Evolutionary conservation across 179 eudicot species (phyloP).

Genomic region (Pouteria campechiana): DNA sequence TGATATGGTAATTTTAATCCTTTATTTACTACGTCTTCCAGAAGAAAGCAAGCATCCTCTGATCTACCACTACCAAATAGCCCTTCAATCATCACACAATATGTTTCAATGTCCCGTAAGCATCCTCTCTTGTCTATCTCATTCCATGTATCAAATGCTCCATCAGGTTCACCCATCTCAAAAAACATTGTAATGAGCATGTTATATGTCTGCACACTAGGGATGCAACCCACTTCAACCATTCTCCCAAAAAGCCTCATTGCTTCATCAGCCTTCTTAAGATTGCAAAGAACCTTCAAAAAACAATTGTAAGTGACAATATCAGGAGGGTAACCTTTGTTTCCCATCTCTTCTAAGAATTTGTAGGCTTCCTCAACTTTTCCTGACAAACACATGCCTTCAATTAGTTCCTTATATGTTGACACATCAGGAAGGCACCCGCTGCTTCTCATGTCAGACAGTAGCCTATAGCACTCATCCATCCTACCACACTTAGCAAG

Average conservation of each 20-base stretch:
- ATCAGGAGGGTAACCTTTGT: conserved; percentile 81
- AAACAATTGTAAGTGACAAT: conserved; percentile 89
- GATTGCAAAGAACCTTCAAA: conserved; percentile 83
- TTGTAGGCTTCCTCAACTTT: conserved; percentile 60
- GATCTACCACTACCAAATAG: conserved; percentile 42
- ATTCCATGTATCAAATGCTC: conserved; percentile 68
- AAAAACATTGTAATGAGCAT: conserved; percentile 75
- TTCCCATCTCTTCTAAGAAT: conserved; percentile 71
- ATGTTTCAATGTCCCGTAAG: conserved; percentile 48
- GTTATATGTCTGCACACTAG: conserved; percentile 85
- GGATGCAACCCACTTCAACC: conserved; percentile 48
- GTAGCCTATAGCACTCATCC: conserved; percentile 49
- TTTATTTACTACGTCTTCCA: conserved; percentile 52
- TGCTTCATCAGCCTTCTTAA: conserved; percentile 51
- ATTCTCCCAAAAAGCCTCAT: conserved; percentile 51
- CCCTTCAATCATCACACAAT: conserved; percentile 85
- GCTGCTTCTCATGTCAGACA: conserved; percentile 61
- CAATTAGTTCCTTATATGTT: conserved; percentile 74
- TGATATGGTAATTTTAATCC: conserved; percentile 66
- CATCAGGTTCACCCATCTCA: conserved; percentile 46
- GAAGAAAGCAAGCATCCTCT: conserved; percentile 48
- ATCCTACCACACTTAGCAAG: conserved; percentile 42
- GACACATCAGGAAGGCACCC: conserved; percentile 94
- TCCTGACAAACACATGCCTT: conserved; percentile 73
- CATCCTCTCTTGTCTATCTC: conserved; percentile 71